These are phyloP conservation scores for Vigna hirtella DNA, from an alignment of 306 rosid species.

Conservation along the genomic window DNA sequence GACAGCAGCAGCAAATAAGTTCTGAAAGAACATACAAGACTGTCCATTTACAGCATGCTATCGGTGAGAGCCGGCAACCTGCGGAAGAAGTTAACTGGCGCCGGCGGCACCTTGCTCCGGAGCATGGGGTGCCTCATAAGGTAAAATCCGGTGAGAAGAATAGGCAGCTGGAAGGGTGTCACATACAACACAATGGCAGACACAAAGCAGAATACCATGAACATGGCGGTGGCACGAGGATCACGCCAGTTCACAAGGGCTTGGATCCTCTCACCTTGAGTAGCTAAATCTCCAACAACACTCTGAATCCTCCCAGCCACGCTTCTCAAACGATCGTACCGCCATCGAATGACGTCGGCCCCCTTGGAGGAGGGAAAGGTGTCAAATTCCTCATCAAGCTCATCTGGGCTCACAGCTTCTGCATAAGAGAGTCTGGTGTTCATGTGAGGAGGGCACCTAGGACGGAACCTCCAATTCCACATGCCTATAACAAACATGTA, in stretches of 20 bases:
- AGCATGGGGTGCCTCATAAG: constrained; percentile 89
- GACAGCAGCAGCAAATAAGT: constrained; percentile 35
- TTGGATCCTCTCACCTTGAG: constrained; percentile 90
- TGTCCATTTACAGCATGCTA: constrained; percentile 71
- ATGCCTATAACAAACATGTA: constrained; percentile 82
- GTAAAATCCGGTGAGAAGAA: constrained; percentile 70
- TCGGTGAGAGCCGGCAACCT: constrained; percentile 85
- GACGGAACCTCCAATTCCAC: constrained; percentile 90
- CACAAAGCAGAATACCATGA: constrained; percentile 67
- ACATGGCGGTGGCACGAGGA: constrained; percentile 83
- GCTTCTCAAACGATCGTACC: constrained; percentile 88
- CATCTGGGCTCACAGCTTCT: constrained; percentile 66
- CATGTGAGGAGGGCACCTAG: constrained; percentile 91
- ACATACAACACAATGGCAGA: constrained; percentile 74
- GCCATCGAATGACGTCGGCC: constrained; percentile 68
- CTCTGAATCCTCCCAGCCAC: constrained; percentile 88
- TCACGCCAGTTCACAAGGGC: constrained; percentile 95
- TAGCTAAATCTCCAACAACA: constrained; percentile 86
- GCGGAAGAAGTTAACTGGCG: constrained; percentile 83
- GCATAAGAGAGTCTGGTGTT: constrained; percentile 79
- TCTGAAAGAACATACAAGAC: not conserved
- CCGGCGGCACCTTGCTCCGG: constrained; percentile 70
- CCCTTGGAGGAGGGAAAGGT: constrained; percentile 66
- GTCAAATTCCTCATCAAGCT: constrained; percentile 96
- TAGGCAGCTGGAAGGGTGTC: constrained; percentile 71